Evolutionary conservation across 179 eudicot species (phyloP).

Genomic region (Silene coronaria): DNA sequence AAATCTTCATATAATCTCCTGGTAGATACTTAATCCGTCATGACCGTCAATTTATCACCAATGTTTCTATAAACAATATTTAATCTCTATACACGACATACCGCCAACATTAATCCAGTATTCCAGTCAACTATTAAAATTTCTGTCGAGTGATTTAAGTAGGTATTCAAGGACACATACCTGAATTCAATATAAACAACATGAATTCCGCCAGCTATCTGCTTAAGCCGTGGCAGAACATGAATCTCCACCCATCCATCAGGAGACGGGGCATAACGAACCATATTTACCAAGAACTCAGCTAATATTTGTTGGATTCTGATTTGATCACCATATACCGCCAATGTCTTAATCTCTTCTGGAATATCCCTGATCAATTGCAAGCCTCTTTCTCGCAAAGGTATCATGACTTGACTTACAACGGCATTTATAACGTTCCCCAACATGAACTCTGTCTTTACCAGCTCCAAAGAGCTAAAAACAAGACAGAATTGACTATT

Average conservation of each 20-base stretch:
- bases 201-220: conserved; percentile 42
- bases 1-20: background rate
- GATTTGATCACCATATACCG: conserved; percentile 77
- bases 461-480: conserved; percentile 54
- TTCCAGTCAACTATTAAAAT: background rate
- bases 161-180: conserved; percentile 33
- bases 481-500: conserved; percentile 2
- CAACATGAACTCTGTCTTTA: conserved; percentile 63
- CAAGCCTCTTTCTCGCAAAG: conserved; percentile 69
- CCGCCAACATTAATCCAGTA: too few relatives aligned
- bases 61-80: too few relatives aligned
- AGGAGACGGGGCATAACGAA: conserved; percentile 79
- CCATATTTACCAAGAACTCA: conserved; percentile 79
- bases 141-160: background rate
- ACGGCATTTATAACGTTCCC: conserved; percentile 89
- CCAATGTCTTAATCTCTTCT: conserved; percentile 71
- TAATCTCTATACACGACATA: too few relatives aligned
- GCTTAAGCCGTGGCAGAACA: conserved; percentile 65
- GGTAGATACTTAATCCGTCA: background rate
- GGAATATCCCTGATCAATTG: conserved; percentile 92
- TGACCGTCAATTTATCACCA: too few relatives aligned
- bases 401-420: conserved; percentile 86
- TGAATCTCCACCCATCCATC: conserved; percentile 96
- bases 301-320: conserved; percentile 86
- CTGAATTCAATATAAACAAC: conserved; percentile 70